Percentiles rank a stretch among this genome's conserved stretches.
Evolutionary conservation across 495 filamentous ascomycete genomes (phyloP).

Genomic region (Letharia columbiana): DNA sequence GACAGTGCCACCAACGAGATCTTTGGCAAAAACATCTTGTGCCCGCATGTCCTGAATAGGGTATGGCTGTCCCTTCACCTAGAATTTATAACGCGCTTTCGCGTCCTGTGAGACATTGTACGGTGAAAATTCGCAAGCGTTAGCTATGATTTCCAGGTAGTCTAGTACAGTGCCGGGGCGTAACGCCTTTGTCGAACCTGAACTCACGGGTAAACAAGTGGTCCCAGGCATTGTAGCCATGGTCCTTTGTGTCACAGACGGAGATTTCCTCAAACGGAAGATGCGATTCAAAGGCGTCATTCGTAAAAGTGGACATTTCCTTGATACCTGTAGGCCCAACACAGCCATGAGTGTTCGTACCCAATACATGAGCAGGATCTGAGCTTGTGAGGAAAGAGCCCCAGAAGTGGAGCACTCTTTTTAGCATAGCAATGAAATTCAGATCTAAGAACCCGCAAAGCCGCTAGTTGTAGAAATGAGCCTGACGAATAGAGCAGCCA

Average conservation of each 20-base stretch:
- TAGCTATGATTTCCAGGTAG: constrained; percentile 36
- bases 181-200: constrained; percentile 31
- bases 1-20: constrained; percentile 53
- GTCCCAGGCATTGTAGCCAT: constrained; percentile 63
- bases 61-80: constrained; percentile 62
- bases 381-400: not conserved
- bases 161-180: constrained; percentile 48
- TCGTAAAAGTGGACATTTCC: too few relatives aligned
- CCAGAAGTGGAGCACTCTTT: not conserved
- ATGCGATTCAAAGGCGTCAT: too few relatives aligned
- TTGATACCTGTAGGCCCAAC: not conserved
- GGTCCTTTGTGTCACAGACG: constrained; percentile 41
- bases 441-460: not conserved
- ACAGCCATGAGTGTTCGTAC: not conserved
- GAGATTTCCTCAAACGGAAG: constrained; percentile 40
- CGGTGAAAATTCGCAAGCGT: constrained; percentile 54
- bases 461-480: not conserved
- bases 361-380: not conserved
- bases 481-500: not conserved
- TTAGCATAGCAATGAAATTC: not conserved
- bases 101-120: constrained; percentile 23
- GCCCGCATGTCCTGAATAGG: constrained; percentile 55
- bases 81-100: constrained; percentile 49
- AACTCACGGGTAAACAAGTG: constrained; percentile 65
- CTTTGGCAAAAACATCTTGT: constrained; percentile 39